Evolutionary conservation across 2,329 filamentous ascomycete genomes (phyloP).

Genomic region (Arthrobotrys entomopaga): DNA sequence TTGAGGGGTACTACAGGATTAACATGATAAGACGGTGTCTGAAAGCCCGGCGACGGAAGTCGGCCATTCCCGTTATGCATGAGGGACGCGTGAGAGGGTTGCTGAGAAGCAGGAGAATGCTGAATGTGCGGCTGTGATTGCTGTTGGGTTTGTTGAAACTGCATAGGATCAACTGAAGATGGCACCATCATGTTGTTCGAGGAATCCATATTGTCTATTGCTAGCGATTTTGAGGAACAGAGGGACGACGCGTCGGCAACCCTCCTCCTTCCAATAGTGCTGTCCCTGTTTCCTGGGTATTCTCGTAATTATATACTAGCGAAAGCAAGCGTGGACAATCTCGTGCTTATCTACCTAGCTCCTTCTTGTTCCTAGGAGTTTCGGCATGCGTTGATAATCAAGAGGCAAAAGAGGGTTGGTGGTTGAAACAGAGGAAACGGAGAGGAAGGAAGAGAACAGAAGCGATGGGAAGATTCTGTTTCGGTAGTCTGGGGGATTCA

Average conservation of each 20-base stretch:
- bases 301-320: not conserved
- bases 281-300: not conserved
- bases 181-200: conserved; percentile 68
- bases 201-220: conserved; percentile 26
- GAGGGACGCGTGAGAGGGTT: conserved; percentile 64
- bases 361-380: too few species aligned
- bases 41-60: conserved; percentile 81
- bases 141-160: conserved; percentile 62
- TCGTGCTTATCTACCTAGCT: too few species aligned
- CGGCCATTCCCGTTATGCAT: conserved; percentile 85
- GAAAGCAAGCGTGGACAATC: too few species aligned
- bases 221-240: not conserved
- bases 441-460: not conserved
- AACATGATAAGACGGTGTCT: conserved; percentile 82
- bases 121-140: conserved; percentile 24
- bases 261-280: too few species aligned
- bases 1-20: conserved; percentile 91
- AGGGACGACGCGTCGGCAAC: conserved; percentile 21
- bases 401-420: too few species aligned
- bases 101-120: conserved; percentile 59
- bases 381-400: too few species aligned
- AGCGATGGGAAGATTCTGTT: not conserved
- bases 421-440: not conserved
- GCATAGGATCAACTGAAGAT: conserved; percentile 66
- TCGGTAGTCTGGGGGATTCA: too few species aligned